Percentiles rank a stretch among this genome's conserved stretches.
Evolutionary conservation across 768 basidiomycete genomes (phyloP).

Genomic region (Lactarius tabidus): DNA sequence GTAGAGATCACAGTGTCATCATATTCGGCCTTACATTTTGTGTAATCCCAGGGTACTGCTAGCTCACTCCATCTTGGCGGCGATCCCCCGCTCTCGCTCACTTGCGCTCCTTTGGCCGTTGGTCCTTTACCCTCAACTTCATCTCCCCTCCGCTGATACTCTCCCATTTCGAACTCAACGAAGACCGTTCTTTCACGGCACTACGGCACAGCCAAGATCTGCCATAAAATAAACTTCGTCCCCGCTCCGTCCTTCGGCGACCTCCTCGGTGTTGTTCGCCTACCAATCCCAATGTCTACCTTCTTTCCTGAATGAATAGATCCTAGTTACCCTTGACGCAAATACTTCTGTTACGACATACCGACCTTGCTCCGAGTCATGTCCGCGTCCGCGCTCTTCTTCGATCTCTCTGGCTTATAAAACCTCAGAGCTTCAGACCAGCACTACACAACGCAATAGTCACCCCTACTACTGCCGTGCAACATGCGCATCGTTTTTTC

Average conservation of each 20-base stretch:
- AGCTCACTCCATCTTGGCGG: too few relatives aligned
- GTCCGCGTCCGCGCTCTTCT: slow-evolving; percentile 1
- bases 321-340: background rate
- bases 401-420: background rate
- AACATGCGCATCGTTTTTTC: slow-evolving; percentile 7
- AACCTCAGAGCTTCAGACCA: background rate
- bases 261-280: background rate
- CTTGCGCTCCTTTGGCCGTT: background rate
- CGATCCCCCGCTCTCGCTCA: background rate
- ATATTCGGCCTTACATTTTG: too few relatives aligned
- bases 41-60: background rate
- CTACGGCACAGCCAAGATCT: background rate
- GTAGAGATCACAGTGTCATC: background rate
- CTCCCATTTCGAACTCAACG: background rate
- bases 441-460: background rate
- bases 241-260: background rate
- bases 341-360: background rate
- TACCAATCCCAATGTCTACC: slow-evolving; percentile 1
- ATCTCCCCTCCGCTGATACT: background rate
- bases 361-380: background rate
- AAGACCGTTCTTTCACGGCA: background rate
- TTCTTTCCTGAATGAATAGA: background rate
- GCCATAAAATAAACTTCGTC: background rate
- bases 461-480: background rate
- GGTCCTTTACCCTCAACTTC: background rate